Conservation (phyloP, 495 filamentous ascomycete species). For the Xylaria nigripes region DNA sequence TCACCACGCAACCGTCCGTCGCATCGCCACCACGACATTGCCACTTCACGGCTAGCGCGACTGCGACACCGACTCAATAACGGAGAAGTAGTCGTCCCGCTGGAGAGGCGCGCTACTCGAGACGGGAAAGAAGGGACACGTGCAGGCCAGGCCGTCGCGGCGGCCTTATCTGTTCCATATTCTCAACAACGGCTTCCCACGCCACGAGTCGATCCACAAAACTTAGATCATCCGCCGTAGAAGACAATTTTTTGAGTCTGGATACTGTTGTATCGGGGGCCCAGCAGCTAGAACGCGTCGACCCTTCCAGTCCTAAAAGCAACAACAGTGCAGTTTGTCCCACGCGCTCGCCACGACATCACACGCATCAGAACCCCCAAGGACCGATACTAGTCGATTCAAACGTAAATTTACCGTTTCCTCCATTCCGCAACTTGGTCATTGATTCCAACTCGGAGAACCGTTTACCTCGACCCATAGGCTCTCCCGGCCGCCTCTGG, state of each 20-base stretch:
- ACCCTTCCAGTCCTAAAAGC: background rate
- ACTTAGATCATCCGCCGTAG: slow-evolving; percentile 32
- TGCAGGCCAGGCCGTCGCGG: slow-evolving; percentile 29
- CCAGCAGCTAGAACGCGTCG: background rate
- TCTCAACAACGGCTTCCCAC: slow-evolving; percentile 44
- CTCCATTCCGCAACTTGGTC: slow-evolving; percentile 39
- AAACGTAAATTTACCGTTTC: slow-evolving; percentile 26
- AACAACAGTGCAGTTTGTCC: background rate
- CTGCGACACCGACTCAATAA: background rate
- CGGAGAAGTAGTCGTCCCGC: background rate
- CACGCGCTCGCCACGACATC: background rate
- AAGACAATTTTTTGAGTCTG: background rate
- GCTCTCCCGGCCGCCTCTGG: slow-evolving; percentile 46
- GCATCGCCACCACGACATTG: background rate
- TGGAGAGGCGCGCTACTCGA: background rate
- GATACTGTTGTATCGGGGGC: background rate
- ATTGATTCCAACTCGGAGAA: slow-evolving; percentile 14
- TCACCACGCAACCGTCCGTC: slow-evolving; percentile 4
- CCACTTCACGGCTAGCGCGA: background rate
- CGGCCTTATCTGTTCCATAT: slow-evolving; percentile 29
- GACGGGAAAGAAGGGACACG: background rate
- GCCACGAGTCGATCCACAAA: slow-evolving; percentile 25
- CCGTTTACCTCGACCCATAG: slow-evolving; percentile 29
- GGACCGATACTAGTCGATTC: slow-evolving; percentile 16
- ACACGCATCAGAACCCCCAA: background rate